Evolutionary conservation across 352 stramenopile genomes (phyloP), one percentile per base, ranked within the genome.

Genomic region (Thraustotheca clavata): DNA sequence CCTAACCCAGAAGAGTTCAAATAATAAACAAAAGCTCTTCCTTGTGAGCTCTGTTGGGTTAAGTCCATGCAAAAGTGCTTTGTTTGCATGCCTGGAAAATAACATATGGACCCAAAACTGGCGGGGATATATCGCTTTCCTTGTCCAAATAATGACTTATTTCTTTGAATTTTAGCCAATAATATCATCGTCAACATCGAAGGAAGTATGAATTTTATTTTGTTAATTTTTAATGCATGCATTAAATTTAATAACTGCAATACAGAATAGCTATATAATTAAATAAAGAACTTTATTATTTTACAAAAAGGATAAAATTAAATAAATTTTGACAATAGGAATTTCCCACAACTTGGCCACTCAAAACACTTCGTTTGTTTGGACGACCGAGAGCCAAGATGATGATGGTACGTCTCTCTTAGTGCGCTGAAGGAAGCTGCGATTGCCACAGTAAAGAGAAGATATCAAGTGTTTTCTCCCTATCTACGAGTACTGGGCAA

Each of bases 341-440:
- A 24, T 27, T 47, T 47, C 27, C 39, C 39, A 47, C 39, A 47
- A 60, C 27, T 62, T 33, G 55, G 39, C 55, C 55, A 62, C 55
- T 62, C 55, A 62, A 36, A 60, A 60, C 32, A 24, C 50, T 62
- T 62, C 55, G 39, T 62, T 62, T 62, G 55, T 41, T 49, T 61
- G 52, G 52, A 61, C 29, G 39, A n/a, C 39, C 39, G 52, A 43
- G 22, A 61, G 72, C 63, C 33, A 75, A 69, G 69, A 80, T 77
- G 73, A 80, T 80, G 74, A 80, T 80, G 74, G 74, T 80, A 70
- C 31, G 72, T 55, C n/a, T 29, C 33, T 27, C 16, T 67, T 14
- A 24, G n/a, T 38, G 33, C n/a, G n/a, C n/a, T n/a, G n/a, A n/a
- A 46, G 32, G 31, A 11, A 32, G 55, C n/a, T 60, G 32, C 20